Percentiles rank a stretch among this genome's conserved stretches.
phyloP scores from a whole-genome alignment of 2,329 filamentous ascomycete genomes.

The Pseudocercospora pini-densiflorae region DNA sequence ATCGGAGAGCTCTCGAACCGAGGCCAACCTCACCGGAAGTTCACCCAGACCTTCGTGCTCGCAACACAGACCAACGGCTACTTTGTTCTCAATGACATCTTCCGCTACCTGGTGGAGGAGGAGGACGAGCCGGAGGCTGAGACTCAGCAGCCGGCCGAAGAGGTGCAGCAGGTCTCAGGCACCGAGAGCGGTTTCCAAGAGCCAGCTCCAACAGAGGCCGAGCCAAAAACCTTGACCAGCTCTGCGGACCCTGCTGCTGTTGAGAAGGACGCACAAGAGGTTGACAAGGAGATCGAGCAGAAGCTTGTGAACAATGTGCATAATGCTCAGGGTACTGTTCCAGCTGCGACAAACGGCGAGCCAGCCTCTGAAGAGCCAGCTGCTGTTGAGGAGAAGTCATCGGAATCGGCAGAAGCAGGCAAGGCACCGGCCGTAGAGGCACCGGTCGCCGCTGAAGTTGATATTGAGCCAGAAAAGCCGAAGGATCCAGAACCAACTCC shows the following conservation, averaged over 20 bases:
- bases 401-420: constrained; percentile 35
- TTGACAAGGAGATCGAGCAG: constrained; percentile 80
- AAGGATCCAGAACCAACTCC: constrained; percentile 63
- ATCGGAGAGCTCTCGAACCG: constrained; percentile 99
- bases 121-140: constrained; percentile 65
- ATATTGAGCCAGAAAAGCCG: constrained; percentile 61
- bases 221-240: constrained; percentile 37
- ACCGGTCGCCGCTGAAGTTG: constrained; percentile 42
- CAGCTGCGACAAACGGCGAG: constrained; percentile 7
- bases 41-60: constrained; percentile 96
- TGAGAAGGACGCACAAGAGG: constrained; percentile 53
- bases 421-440: constrained; percentile 44
- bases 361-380: constrained; percentile 25
- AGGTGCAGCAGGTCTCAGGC: constrained; percentile 38
- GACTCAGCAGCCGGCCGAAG: constrained; percentile 40
- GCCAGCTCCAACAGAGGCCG: constrained; percentile 44
- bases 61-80: constrained; percentile 96
- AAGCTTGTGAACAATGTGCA: constrained; percentile 43
- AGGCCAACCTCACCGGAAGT: constrained; percentile 87
- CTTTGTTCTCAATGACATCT: constrained; percentile 98
- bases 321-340: not conserved
- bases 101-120: constrained; percentile 88
- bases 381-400: constrained; percentile 38
- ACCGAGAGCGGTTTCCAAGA: constrained; percentile 47
- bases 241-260: constrained; percentile 44